phyloP scores from a whole-genome alignment of 805 yeast species.

The Metschnikowia shivogae region DNA sequence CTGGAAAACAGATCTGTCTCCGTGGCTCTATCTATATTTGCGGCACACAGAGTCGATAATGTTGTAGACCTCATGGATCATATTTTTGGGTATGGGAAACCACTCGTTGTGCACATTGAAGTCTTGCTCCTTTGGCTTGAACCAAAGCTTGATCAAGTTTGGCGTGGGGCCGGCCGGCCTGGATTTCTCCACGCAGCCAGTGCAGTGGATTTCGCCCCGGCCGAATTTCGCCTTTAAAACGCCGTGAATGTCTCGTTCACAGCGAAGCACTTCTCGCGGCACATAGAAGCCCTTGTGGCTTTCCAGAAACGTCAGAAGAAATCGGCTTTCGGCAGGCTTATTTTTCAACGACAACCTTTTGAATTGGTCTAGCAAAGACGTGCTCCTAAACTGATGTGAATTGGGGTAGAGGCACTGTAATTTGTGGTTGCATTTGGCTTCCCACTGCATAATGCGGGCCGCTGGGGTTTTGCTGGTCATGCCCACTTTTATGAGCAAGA shows the following conservation, averaged over 20 bases:
- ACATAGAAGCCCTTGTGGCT: constrained; percentile 35
- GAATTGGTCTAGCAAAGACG: constrained; percentile 8
- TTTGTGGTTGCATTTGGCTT: constrained; percentile 46
- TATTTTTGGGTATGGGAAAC: constrained; percentile 48
- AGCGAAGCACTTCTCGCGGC: constrained; percentile 23
- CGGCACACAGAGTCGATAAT: constrained; percentile 14
- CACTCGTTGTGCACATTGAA: constrained; percentile 49
- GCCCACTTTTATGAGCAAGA: constrained; percentile 48
- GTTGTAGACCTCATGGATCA: constrained; percentile 12
- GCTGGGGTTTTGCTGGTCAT: constrained; percentile 46
- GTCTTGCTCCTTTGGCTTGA: constrained; percentile 4
- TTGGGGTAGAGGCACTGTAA: constrained; percentile 37
- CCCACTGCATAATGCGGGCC: constrained; percentile 48
- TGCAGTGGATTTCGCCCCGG: constrained; percentile 45
- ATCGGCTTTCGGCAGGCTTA: constrained; percentile 4
- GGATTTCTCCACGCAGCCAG: constrained; percentile 33
- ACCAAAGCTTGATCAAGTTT: not conserved
- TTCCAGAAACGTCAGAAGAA: constrained; percentile 17
- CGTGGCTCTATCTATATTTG: constrained; percentile 3
- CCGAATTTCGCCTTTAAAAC: constrained; percentile 40
- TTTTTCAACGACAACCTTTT: constrained; percentile 7
- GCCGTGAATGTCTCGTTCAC: constrained; percentile 43
- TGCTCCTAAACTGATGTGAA: constrained; percentile 10
- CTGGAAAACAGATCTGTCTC: too few species aligned
- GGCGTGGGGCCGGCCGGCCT: not conserved